Evolutionary conservation across 2,329 filamentous ascomycete species (phyloP).

Genomic region (Alternaria solani): DNA sequence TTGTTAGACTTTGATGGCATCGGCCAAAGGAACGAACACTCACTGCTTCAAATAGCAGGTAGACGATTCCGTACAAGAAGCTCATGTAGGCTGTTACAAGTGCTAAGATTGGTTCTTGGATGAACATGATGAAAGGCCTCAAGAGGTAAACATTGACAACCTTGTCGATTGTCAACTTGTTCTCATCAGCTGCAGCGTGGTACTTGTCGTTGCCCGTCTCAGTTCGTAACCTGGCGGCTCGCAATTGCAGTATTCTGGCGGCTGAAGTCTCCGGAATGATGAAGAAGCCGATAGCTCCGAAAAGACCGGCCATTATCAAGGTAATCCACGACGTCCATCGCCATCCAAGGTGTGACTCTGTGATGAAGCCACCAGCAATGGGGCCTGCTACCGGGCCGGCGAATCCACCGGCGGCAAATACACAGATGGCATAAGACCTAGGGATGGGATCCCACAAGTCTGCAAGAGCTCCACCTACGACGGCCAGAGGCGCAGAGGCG

Average conservation of each 20-base stretch:
- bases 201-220: conserved; percentile 49
- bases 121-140: conserved; percentile 71
- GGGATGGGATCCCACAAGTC: conserved; percentile 50
- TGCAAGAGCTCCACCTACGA: conserved; percentile 47
- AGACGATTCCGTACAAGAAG: conserved; percentile 73
- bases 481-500: conserved; percentile 53
- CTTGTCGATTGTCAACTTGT: conserved; percentile 69
- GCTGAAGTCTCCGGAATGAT: conserved; percentile 44
- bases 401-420: conserved; percentile 48
- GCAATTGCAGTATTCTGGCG: conserved; percentile 40
- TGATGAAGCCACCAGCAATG: conserved; percentile 53
- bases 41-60: conserved; percentile 55
- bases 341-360: conserved; percentile 46
- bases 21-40: conserved; percentile 1
- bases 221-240: conserved; percentile 42
- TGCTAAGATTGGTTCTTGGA: conserved; percentile 47
- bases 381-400: conserved; percentile 57
- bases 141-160: conserved; percentile 72
- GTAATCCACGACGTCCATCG: conserved; percentile 51
- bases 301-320: conserved; percentile 44
- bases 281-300: conserved; percentile 33
- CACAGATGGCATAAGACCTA: conserved; percentile 47
- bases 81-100: conserved; percentile 71
- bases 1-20: conserved; percentile 7
- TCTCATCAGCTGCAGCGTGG: conserved; percentile 56